These are phyloP conservation scores for Zygnema cylindricum DNA, from an alignment of 139 green algal genomes.

Conservation along the genomic window DNA sequence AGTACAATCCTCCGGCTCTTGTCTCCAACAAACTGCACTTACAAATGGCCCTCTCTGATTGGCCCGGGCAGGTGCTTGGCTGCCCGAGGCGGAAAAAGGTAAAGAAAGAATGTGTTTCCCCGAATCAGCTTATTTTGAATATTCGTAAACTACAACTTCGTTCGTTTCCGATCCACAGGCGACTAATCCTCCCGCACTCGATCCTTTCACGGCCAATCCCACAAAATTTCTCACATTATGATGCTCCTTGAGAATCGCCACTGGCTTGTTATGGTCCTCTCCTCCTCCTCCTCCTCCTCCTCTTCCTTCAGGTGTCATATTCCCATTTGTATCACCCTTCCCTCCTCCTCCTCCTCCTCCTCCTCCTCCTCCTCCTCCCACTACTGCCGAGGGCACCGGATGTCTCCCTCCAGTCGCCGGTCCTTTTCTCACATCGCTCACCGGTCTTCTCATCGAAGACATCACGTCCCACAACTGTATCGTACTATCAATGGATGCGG, in stretches of 20 bases:
- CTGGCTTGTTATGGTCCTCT: no score
- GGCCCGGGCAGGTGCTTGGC: neutral
- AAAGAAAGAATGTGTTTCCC: neutral
- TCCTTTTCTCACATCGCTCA: neutral
- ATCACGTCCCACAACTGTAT: conserved; percentile 52
- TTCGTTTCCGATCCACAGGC: conserved; percentile 46
- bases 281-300: no score
- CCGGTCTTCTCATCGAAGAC: no score
- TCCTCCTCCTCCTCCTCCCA: neutral
- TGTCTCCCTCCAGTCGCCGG: neutral
- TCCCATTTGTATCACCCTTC: no score
- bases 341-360: no score
- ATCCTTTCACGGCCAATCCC: conserved; percentile 29
- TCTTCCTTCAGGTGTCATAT: no score
- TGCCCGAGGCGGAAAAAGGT: neutral
- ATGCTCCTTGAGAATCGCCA: conserved; percentile 13
- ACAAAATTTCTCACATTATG: conserved; percentile 51
- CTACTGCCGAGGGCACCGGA: neutral
- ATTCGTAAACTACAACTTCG: conserved; percentile 47
- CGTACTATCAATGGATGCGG: conserved; percentile 45
- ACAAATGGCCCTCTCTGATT: conserved; percentile 44
- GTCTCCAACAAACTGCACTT: conserved; percentile 43
- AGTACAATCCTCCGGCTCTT: neutral
- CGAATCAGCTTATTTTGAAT: neutral
- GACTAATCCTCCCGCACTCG: neutral